Percentiles rank a stretch among this genome's conserved stretches.
phyloP scores from a whole-genome alignment of 2,329 filamentous ascomycete genomes.

The Cercospora canescens region DNA sequence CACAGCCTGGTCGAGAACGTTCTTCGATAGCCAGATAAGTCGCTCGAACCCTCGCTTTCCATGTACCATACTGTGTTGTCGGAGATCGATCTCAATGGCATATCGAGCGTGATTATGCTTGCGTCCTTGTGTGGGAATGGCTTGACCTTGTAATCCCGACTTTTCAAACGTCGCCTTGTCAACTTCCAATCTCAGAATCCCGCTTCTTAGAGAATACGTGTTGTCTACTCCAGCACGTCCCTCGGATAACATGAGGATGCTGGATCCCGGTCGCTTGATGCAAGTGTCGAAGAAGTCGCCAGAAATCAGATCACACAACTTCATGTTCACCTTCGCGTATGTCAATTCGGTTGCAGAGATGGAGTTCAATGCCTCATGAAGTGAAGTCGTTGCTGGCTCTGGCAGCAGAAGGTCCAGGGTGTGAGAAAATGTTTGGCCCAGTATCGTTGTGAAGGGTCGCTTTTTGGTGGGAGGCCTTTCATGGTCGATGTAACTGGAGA shows the following conservation, averaged over 20 bases:
- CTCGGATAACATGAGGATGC: slow-evolving; percentile 81
- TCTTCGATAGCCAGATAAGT: slow-evolving; percentile 74
- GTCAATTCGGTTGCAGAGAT: slow-evolving; percentile 32
- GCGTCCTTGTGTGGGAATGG: slow-evolving; percentile 57
- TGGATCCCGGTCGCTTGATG: slow-evolving; percentile 60
- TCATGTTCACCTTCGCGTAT: slow-evolving; percentile 72
- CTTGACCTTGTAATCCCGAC: slow-evolving; percentile 74
- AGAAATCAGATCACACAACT: slow-evolving; percentile 69
- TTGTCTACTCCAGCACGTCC: slow-evolving; percentile 68
- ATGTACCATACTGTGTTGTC: slow-evolving; percentile 71
- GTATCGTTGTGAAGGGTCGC: slow-evolving; percentile 73
- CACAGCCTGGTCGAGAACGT: slow-evolving; percentile 66
- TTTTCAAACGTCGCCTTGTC: slow-evolving; percentile 81
- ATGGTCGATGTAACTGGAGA: slow-evolving; percentile 68
- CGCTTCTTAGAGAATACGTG: slow-evolving; percentile 69
- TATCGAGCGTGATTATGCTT: slow-evolving; percentile 72
- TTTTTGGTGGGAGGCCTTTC: slow-evolving; percentile 69
- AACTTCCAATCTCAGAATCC: slow-evolving; percentile 73
- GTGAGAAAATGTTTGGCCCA: slow-evolving; percentile 66
- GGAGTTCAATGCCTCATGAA: slow-evolving; percentile 10
- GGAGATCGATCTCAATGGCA: slow-evolving; percentile 74
- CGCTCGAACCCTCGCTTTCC: slow-evolving; percentile 83
- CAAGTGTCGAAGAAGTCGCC: slow-evolving; percentile 80
- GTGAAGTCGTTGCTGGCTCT: slow-evolving; percentile 2
- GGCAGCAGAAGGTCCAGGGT: slow-evolving; percentile 75